Percentiles rank a stretch among this genome's conserved stretches.
phyloP scores from a whole-genome alignment of 1,139 yeast species.

The Protomyces arabidopsidicola region DNA sequence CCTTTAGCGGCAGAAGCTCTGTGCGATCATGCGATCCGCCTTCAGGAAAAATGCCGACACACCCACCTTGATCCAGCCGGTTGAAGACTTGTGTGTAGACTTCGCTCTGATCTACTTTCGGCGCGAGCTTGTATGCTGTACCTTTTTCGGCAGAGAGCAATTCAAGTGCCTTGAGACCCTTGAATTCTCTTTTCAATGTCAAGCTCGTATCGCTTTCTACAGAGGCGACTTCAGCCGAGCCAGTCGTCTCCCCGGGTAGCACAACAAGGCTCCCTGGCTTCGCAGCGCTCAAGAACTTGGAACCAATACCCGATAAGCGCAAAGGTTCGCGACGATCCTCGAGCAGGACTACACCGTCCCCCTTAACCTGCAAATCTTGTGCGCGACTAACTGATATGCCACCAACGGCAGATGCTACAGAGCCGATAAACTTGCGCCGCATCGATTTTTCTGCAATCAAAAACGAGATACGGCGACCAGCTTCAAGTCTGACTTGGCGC shows the following conservation, averaged over 20 bases:
- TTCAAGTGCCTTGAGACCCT: constrained; percentile 47
- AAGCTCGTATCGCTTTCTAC: constrained; percentile 72
- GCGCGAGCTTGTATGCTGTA: constrained; percentile 66
- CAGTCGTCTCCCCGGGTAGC: constrained; percentile 65
- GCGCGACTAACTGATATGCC: constrained; percentile 82
- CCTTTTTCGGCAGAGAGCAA: constrained; percentile 44
- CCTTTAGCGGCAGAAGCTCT: constrained; percentile 82
- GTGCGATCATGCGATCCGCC: constrained; percentile 97
- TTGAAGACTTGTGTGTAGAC: constrained; percentile 79
- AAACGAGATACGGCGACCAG: constrained; percentile 72
- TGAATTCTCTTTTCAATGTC: constrained; percentile 67
- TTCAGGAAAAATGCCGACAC: constrained; percentile 95
- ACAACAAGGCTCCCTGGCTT: constrained; percentile 66
- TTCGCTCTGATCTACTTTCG: constrained; percentile 73
- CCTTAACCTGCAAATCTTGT: constrained; percentile 69
- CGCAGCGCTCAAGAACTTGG: constrained; percentile 65
- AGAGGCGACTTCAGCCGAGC: constrained; percentile 66
- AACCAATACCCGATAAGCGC: constrained; percentile 58
- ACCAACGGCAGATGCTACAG: constrained; percentile 61
- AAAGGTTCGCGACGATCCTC: constrained; percentile 47
- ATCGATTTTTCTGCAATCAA: constrained; percentile 82
- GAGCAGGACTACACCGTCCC: constrained; percentile 57
- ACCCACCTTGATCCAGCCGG: constrained; percentile 71
- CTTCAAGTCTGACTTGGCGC: constrained; percentile 71
- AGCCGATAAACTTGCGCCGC: constrained; percentile 63